Percentiles rank a stretch among this genome's conserved stretches.
Conservation (phyloP, 305 asterid species). For the Euphrasia arctica region DNA sequence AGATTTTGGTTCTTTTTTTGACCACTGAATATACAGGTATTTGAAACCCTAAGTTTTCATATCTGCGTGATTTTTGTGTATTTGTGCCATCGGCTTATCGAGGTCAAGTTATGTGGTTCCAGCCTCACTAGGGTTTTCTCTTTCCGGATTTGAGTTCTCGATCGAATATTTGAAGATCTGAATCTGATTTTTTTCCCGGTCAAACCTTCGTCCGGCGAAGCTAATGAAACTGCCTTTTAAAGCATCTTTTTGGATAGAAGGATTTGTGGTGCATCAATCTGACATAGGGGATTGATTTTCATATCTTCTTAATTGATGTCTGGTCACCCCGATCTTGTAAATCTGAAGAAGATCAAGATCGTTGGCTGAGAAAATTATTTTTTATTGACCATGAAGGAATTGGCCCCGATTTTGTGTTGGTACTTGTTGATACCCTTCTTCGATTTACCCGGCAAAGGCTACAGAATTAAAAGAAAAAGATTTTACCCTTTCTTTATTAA, state of each 20-base stretch:
- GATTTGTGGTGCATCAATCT: constrained; percentile 25
- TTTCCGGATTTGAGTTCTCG: constrained; percentile 30
- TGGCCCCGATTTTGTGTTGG: constrained; percentile 9
- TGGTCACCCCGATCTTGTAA: constrained; percentile 24
- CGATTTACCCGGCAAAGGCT: constrained; percentile 19
- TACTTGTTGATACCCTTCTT: constrained; percentile 18
- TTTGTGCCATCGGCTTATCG: constrained; percentile 26
- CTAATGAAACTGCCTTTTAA: constrained; percentile 15
- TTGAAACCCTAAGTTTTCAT: constrained; percentile 45
- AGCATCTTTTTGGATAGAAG: constrained; percentile 15
- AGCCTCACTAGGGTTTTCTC: constrained; percentile 28
- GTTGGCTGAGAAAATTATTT: constrained; percentile 18
- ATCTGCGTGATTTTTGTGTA: constrained; percentile 37
- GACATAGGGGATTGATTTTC: constrained; percentile 26
- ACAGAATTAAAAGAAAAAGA: constrained; percentile 12
- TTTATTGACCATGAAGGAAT: constrained; percentile 13
- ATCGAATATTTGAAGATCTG: constrained; percentile 29
- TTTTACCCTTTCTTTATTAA: constrained; percentile 6
- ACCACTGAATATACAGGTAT: constrained; percentile 38
- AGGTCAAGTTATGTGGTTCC: constrained; percentile 33
- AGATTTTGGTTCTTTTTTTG: constrained; percentile 26
- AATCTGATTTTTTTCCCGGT: constrained; percentile 20
- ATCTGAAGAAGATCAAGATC: constrained; percentile 33
- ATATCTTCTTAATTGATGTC: constrained; percentile 22
- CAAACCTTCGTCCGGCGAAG: constrained; percentile 19